Evolutionary conservation across 106 monocot species (phyloP), one percentile per base, ranked within the genome.

Genomic region (Dendrobium chrysotoxum): DNA sequence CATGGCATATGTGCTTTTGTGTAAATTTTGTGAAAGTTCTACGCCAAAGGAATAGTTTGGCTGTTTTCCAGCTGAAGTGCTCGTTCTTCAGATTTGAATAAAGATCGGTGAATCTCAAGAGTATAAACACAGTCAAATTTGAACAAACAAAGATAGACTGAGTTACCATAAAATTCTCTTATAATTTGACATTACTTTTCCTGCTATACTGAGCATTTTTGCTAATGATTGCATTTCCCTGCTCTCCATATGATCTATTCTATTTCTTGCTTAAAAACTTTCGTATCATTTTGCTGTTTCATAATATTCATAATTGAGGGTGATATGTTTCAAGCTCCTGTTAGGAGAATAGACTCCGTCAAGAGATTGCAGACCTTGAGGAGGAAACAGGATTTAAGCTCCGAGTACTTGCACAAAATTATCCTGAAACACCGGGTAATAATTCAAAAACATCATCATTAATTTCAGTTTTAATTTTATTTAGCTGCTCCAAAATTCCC

Each of bases 341-440:
- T 21, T 80, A 96, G 96, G 96, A 96, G 79, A 86, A 78, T 20
- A 87, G 92, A 41, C 83, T 96, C 40, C 80, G 82, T 75, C 85
- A 94, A 84, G 78, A 85, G 81, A 90, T 96, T 85, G 71, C 76
- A 64, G 85, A 89, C 83, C 84, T 96, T 42, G 96, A 96, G 80
- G 90, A 94, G 81, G 96, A 96, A 54, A 96, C 92, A 46, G 96
- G 96, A 47, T 93, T 84, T 78, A 96, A 96, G 73, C 82, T 96
- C 38, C 93, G 96, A 82, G 77, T 96, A 82, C 93, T 96, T 85
- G 87, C 93, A 80, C 96, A 96, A 83, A 96, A 96, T 83, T 96
- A 88, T 90, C 96, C 96, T 64, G 87, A 92, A 40, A 96, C 96
- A 16, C 96, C 96, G 80, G 96, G 96, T 91, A 85, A 80, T 73